Evolutionary conservation across 306 rosid genomes (phyloP).

Genomic region (Cucumis cinereus): DNA sequence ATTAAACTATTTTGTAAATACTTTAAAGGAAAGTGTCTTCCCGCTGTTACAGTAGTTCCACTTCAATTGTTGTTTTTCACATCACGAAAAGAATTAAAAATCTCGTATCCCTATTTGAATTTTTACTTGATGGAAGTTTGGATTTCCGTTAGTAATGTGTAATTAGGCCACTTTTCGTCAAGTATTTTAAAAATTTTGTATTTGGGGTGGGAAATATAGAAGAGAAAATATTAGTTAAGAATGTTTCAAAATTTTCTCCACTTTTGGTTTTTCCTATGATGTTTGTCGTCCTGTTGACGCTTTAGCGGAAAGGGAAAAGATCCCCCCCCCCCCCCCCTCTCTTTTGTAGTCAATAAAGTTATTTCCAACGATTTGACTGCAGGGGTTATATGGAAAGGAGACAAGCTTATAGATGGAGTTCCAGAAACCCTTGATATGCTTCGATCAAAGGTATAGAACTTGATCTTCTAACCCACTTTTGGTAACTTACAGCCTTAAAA

Average conservation of each 20-base stretch:
- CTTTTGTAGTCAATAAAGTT: no score
- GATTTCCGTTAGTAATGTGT: background rate
- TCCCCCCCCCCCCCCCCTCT: no score
- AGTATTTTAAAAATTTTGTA: background rate
- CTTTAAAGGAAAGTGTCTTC: background rate
- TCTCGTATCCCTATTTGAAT: background rate
- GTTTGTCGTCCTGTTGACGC: no score
- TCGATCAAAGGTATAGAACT: slow-evolving; percentile 57
- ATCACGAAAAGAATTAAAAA: background rate
- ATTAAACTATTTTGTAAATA: background rate
- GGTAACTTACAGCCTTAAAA: background rate
- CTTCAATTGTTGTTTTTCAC: background rate
- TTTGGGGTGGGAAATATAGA: background rate
- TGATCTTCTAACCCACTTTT: background rate
- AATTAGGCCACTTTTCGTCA: background rate
- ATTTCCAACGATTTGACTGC: slow-evolving; percentile 11
- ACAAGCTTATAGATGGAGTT: slow-evolving; percentile 83
- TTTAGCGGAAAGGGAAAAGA: no score
- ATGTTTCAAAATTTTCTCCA: background rate
- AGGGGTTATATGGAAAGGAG: slow-evolving; percentile 99
- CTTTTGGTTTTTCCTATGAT: background rate
- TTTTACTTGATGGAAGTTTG: background rate
- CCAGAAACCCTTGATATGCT: slow-evolving; percentile 93
- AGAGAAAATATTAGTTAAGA: background rate
- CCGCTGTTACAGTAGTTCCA: background rate